Base-by-base conservation (phyloP, 148 eudicot species). In the Camellia granthamiana region DNA sequence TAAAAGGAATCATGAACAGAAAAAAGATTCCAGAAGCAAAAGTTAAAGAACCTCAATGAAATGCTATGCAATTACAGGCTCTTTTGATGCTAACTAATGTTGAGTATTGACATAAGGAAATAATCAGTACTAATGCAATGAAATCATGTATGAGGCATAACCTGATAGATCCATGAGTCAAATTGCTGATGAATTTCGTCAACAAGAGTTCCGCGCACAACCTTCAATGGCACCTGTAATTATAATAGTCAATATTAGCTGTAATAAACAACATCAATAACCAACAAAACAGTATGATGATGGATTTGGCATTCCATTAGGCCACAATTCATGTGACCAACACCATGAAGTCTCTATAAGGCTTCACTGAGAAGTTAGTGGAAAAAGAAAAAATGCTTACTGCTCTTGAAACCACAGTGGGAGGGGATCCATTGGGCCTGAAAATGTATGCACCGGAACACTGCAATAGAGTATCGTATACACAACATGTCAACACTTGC, bases 391-490 rank as follows among this genome's bases (percentile, higher is more conserved):
- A 62, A 62, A 64, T 44, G 74, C 92, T 77, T 89, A 94, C 98
- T 81, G 87, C 79, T 80, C 85, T 83, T 62, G 93, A 87, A 51
- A 81, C 86, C 47, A 82, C 55, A 15, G 46, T 47, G 41, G 92
- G 86, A 66, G 81, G 80, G 58, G 90, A 62, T 63, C 84, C 90
- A 81, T 82, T 47, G 5, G 97, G 97, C 41, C 90, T 86, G 79
- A 94, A 94, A 73, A 94, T 86, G 79, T 94, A 94, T 23, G 98
- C 98, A 74, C 98, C 98, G 84, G 98, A 94, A 79, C 72, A 61
- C 97, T 94, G 82, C 81, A 82, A 69, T 63, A 60, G 11, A 84
- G 46, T 58, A 64, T 13, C 21, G 68, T 10, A 18, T 30, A 30
- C 54, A 71, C 2, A 60, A 82, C 60, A 60, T 21, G 59, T 72